A percentile compares a stretch with the other conserved stretches of the same genome.
phyloP scores from a whole-genome alignment of 2,329 filamentous ascomycete species.

The Trichothecium sympodiale region DNA sequence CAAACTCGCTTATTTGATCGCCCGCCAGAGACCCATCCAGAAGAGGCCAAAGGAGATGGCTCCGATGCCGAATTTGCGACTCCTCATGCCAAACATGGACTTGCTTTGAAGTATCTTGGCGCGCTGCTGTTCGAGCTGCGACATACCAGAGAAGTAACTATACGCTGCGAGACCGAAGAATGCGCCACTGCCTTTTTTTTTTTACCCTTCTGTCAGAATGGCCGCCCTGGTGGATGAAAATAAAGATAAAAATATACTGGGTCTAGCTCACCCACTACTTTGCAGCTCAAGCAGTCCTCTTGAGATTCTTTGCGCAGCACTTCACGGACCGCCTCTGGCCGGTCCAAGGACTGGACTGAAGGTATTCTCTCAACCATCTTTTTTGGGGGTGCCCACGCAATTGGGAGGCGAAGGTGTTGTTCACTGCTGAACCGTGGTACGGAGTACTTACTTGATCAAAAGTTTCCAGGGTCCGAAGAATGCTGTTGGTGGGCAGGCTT shows the following conservation, averaged over 20 bases:
- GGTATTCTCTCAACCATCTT: conserved; percentile 31
- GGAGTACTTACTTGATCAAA: neutral
- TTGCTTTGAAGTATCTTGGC: conserved; percentile 56
- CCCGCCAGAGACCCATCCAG: conserved; percentile 60
- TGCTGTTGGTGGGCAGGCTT: no score
- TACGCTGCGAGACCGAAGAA: conserved; percentile 68
- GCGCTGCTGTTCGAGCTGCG: conserved; percentile 57
- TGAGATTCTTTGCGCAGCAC: conserved; percentile 43
- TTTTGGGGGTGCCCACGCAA: conserved; percentile 4
- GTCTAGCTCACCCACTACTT: conserved; percentile 49
- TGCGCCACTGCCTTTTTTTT: conserved; percentile 53
- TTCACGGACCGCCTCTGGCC: conserved; percentile 50
- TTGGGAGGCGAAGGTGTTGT: neutral
- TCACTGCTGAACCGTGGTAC: no score
- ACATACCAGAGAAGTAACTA: conserved; percentile 65
- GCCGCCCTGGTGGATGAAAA: neutral
- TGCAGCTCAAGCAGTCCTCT: conserved; percentile 62
- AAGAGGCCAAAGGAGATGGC: conserved; percentile 56
- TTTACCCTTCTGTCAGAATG: neutral
- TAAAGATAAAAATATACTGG: conserved; percentile 2
- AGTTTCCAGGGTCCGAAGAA: no score
- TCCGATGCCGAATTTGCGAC: conserved; percentile 55
- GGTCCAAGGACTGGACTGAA: conserved; percentile 42
- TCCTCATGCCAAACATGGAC: conserved; percentile 62
- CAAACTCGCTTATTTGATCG: conserved; percentile 40